A percentile compares a stretch with the other conserved stretches of the same genome.
Evolutionary conservation across 192 early-diverging fungal species (phyloP).

Genomic region (Coemansia sp.): DNA sequence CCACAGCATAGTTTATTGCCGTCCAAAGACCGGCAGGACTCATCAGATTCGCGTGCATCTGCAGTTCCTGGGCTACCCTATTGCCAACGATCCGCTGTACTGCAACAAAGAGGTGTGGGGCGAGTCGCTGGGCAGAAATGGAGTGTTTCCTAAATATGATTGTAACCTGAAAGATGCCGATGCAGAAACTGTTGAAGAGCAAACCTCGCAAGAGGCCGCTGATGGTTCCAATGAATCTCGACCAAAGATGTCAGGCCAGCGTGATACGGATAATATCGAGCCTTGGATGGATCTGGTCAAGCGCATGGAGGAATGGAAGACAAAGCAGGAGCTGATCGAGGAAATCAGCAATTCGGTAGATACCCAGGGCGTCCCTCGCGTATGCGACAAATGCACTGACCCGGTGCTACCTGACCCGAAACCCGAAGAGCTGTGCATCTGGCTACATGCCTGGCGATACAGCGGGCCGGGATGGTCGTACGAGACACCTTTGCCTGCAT

Average conservation of each 20-base stretch:
- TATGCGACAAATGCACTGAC: constrained; percentile 65
- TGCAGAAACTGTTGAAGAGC: neutral
- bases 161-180: neutral
- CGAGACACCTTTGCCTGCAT: constrained; percentile 77
- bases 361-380: constrained; percentile 8
- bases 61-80: constrained; percentile 88
- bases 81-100: constrained; percentile 96
- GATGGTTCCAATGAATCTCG: neutral
- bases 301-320: constrained; percentile 44
- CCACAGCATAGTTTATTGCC: constrained; percentile 75
- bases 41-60: constrained; percentile 98
- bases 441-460: constrained; percentile 90
- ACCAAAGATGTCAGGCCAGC: constrained; percentile 19
- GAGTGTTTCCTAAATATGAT: constrained; percentile 15
- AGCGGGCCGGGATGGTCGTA: constrained; percentile 70
- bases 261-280: constrained; percentile 15
- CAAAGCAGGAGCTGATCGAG: constrained; percentile 27
- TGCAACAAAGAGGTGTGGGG: constrained; percentile 75
- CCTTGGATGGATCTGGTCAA: constrained; percentile 25
- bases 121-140: constrained; percentile 56
- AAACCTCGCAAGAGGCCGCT: neutral
- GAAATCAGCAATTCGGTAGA: constrained; percentile 17
- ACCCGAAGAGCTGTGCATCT: constrained; percentile 78
- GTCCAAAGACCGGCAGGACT: constrained; percentile 88
- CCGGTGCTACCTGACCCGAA: constrained; percentile 65